Evolutionary conservation across 495 filamentous ascomycete species (phyloP).

Genomic region (Neurospora sp.): DNA sequence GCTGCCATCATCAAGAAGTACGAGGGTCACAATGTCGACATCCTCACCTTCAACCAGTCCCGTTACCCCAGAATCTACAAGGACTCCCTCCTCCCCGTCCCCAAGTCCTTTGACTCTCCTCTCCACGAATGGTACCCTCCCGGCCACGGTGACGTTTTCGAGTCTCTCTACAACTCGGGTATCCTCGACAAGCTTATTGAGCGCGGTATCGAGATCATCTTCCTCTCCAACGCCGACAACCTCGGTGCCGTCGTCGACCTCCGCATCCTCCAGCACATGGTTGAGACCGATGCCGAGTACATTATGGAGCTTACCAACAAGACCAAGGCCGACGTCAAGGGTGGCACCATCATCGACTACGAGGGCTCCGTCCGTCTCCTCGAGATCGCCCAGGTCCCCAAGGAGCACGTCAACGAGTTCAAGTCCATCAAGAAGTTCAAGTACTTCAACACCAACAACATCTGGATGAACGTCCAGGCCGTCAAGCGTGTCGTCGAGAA

Average conservation of each 20-base stretch:
- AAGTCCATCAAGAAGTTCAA: slow-evolving; percentile 99
- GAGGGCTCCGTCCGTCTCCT: slow-evolving; percentile 92
- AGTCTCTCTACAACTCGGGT: slow-evolving; percentile 99
- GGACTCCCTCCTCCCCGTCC: slow-evolving; percentile 93
- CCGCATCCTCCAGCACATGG: slow-evolving; percentile 98
- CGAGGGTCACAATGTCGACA: slow-evolving; percentile 98
- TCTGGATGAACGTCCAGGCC: slow-evolving; percentile 96
- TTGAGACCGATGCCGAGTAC: slow-evolving; percentile 89
- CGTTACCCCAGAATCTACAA: slow-evolving; percentile 94
- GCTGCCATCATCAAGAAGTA: slow-evolving; percentile 99
- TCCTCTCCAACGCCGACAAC: slow-evolving; percentile 99
- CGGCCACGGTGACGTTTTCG: slow-evolving; percentile 98
- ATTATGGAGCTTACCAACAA: slow-evolving; percentile 99
- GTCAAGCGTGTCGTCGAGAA: slow-evolving; percentile 99
- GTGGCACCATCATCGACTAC: slow-evolving; percentile 99
- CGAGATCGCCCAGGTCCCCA: slow-evolving; percentile 99
- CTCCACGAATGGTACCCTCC: slow-evolving; percentile 98
- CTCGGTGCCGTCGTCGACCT: slow-evolving; percentile 95
- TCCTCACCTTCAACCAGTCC: slow-evolving; percentile 99
- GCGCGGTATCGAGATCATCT: slow-evolving; percentile 93
- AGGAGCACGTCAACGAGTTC: slow-evolving; percentile 99
- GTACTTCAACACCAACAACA: slow-evolving; percentile 99
- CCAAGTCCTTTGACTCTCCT: slow-evolving; percentile 77
- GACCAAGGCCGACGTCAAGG: slow-evolving; percentile 99
- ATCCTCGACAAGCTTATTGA: slow-evolving; percentile 92